These are phyloP conservation scores for Hypoxylon fragiforme DNA, from an alignment of 495 filamentous ascomycete genomes.

Conservation along the genomic window DNA sequence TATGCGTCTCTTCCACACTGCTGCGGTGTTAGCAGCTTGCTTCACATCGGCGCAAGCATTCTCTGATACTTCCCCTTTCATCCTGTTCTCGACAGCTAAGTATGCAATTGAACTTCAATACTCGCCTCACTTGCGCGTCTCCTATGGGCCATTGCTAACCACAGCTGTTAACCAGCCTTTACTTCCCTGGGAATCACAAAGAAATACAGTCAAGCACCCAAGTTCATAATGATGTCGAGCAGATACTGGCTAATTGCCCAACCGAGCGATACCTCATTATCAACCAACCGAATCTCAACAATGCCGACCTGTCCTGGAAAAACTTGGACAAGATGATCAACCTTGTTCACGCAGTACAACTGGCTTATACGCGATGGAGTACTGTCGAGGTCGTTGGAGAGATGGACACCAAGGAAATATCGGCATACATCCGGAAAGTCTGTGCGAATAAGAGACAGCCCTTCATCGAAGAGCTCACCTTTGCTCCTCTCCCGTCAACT, in stretches of 20 bases:
- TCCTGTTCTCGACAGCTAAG: conserved; percentile 79
- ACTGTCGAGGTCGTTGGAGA: conserved; percentile 67
- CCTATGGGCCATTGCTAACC: conserved; percentile 17
- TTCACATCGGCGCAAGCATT: conserved; percentile 68
- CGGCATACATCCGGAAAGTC: conserved; percentile 34
- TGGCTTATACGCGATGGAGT: conserved; percentile 35
- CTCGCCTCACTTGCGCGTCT: not conserved
- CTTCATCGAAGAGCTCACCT: conserved; percentile 54
- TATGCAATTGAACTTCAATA: conserved; percentile 50
- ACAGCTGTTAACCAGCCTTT: conserved; percentile 34
- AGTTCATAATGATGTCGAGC: conserved; percentile 44
- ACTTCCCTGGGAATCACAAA: conserved; percentile 28
- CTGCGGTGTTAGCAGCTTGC: conserved; percentile 64
- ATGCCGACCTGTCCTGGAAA: conserved; percentile 61
- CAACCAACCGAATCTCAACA: conserved; percentile 75
- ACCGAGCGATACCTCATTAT: conserved; percentile 81
- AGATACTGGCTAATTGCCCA: conserved; percentile 65
- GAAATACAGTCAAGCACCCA: conserved; percentile 50
- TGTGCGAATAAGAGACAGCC: conserved; percentile 31
- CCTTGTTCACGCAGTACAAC: conserved; percentile 50
- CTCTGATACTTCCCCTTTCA: conserved; percentile 82
- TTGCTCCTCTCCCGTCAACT: conserved; percentile 48
- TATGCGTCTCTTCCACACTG: conserved; percentile 62
- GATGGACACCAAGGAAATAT: conserved; percentile 49
- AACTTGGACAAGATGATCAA: conserved; percentile 56